Conservation (phyloP, 1,284 basidiomycete genomes). For the Ceratobasidium papillatum region DNA sequence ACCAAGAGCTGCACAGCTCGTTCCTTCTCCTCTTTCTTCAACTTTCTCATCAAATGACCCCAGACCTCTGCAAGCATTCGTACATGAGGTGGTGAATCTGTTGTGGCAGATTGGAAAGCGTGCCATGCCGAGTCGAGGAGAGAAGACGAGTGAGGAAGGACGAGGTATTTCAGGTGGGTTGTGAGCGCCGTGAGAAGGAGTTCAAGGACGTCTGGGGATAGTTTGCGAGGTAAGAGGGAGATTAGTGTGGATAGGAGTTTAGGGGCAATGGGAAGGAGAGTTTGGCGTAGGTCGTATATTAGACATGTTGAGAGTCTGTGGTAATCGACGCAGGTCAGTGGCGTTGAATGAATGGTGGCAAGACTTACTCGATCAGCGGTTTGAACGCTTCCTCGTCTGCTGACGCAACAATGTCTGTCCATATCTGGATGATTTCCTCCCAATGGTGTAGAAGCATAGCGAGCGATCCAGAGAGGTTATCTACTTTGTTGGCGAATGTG, state of each 20-base stretch:
- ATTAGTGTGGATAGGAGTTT: slow-evolving; percentile 66
- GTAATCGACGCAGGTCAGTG: slow-evolving; percentile 43
- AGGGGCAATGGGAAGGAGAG: slow-evolving; percentile 67
- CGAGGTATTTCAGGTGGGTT: slow-evolving; percentile 71
- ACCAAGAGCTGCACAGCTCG: slow-evolving; percentile 62
- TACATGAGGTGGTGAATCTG: slow-evolving; percentile 66
- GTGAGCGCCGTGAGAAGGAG: slow-evolving; percentile 71
- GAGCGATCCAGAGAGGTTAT: slow-evolving; percentile 75
- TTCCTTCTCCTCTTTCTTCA: slow-evolving; percentile 65
- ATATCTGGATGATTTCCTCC: slow-evolving; percentile 68
- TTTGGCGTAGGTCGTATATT: slow-evolving; percentile 75
- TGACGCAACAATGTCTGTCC: slow-evolving; percentile 60
- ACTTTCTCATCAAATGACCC: slow-evolving; percentile 70
- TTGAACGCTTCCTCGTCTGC: slow-evolving; percentile 69
- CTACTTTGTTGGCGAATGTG: slow-evolving; percentile 68
- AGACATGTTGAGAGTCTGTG: slow-evolving; percentile 76
- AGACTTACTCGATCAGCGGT: slow-evolving; percentile 73
- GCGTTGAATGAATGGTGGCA: not conserved
- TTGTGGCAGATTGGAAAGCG: slow-evolving; percentile 55
- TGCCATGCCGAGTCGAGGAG: slow-evolving; percentile 68
- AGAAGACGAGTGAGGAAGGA: slow-evolving; percentile 62
- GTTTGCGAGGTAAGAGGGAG: slow-evolving; percentile 59
- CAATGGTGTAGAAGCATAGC: slow-evolving; percentile 85
- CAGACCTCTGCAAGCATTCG: slow-evolving; percentile 79
- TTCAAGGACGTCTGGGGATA: slow-evolving; percentile 63